Base-by-base conservation (phyloP, 2,329 filamentous ascomycete genomes). In the Lecanicillium sp. region DNA sequence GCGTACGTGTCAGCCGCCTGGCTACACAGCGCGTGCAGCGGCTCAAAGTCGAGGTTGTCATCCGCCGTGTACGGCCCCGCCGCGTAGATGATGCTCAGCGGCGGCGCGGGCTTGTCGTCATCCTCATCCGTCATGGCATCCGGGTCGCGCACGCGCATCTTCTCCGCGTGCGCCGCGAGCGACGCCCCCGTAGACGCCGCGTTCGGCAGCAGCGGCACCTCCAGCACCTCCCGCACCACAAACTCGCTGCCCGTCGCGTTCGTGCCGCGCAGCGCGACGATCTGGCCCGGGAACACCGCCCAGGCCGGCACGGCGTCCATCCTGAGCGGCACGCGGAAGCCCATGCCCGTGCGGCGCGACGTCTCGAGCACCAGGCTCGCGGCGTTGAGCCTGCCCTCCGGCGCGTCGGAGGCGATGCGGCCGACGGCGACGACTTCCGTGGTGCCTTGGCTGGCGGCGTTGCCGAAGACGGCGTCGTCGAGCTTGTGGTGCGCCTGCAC, bases 231-330 rank as follows among this genome's bases (percentile, higher is more conserved):
- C 27, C 78, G 82, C 26, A 93, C 89, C 1, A 83, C 78, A 57
- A 97, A 96, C 57, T 87, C 84, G 30, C 83, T 78, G 0, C 91
- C 91, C 1, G 88, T 89, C 17, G 89, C 83, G 62, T 98, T 98
- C 57, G 83, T 89, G 7, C 93, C 93, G 52, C 78, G 78, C 23
- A 97, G 68, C 6, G 91, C 93, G 24, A 95, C 88, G 44, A 97
- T 89, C 62, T 97, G 90, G 5, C 93, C 93, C 0, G 91, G 93
- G 62, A 97, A 97, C 70, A 97, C 88, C 61, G 88, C 85, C 67
- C 86, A 93, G 2, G 77, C 54, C 24, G 74, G 69, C 1, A 95
- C 64, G 2, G 77, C 77, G 51, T 85, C 78, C 49, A 96, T 71
- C 54, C 88, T 87, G 15, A 98, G 67, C 4, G 89, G 87, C 24